Evolutionary conservation across 2,329 filamentous ascomycete species (phyloP), one percentile per base, ranked within the genome.

Genomic region (Fusarium sp.): DNA sequence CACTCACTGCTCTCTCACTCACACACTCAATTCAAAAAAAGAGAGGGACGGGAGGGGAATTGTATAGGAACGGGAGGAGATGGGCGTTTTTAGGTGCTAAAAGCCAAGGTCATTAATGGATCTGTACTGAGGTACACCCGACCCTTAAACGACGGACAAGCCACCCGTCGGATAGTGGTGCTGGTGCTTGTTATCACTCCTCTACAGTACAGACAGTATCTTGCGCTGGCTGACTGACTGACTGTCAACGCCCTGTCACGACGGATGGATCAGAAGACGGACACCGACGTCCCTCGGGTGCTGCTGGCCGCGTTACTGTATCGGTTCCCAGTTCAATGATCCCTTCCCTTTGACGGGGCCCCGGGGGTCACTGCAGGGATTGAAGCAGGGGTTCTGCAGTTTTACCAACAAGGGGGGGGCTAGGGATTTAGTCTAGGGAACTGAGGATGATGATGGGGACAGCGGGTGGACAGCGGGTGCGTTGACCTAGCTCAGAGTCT

Each of bases 381-480:
- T 41, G 26, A n/a, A 29, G n/a, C 66, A 63, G 49, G 67, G 67
- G 48, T 53, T 50, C 46, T 8, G 21, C 21, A 20, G 24, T n/a
- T n/a, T n/a, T n/a, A n/a, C n/a, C n/a, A n/a, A n/a, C n/a, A n/a
- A n/a, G n/a, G n/a, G 21, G 57, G 24, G 38, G 57, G 57, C 55
- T 66, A 63, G 60, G 48, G 63, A 62, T 63, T 55, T 61, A 70
- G n/a, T n/a, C n/a, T n/a, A n/a, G n/a, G 66, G 63, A 54, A 70
- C 18, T 53, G 61, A 56, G 43, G 41, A 60, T 39, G 48, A 39
- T 41, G 61, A 53, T 33, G 28, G 47, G 46, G 64, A 38, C 66
- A n/a, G n/a, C n/a, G n/a, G n/a, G 59, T 63, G 69, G 64, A 42
- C 67, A 69, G 67, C 64, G 64, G 71, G 64, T 72, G 68, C 39